These are phyloP conservation scores for Paulownia fortunei DNA, from an alignment of 257 asterid species.

Conservation along the genomic window DNA sequence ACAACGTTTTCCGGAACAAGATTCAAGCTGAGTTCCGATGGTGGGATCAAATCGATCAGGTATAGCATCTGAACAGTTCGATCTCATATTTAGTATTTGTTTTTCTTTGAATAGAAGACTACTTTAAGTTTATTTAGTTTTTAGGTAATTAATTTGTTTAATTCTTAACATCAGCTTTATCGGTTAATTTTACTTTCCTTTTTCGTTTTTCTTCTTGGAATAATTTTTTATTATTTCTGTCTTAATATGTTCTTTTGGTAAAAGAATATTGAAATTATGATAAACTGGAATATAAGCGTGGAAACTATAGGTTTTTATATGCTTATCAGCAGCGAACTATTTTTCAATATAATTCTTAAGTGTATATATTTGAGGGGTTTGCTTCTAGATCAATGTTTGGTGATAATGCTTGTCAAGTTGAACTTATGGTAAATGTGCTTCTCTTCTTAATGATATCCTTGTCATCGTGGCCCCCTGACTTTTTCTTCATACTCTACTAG, in stretches of 20 bases:
- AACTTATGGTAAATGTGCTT: conserved; percentile 12
- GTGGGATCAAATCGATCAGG: conserved; percentile 99
- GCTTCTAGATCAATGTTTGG: conserved; percentile 9
- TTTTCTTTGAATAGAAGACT: neutral
- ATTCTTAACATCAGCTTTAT: neutral
- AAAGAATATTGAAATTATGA: neutral
- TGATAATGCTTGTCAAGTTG: conserved; percentile 16
- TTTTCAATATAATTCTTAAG: neutral
- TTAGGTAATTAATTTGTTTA: neutral
- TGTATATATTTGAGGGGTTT: neutral
- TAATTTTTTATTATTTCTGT: neutral
- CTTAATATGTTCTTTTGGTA: neutral
- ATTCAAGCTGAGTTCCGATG: conserved; percentile 86
- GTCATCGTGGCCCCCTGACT: neutral
- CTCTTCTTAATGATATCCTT: neutral
- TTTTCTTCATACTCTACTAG: neutral
- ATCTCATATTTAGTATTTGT: neutral
- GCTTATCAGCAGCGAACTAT: neutral
- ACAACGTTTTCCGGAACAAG: conserved; percentile 88
- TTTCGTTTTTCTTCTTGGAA: neutral
- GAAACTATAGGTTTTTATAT: neutral
- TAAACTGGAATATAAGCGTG: neutral
- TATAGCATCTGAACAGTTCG: conserved; percentile 21
- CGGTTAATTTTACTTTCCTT: neutral
- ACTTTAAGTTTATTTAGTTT: neutral